Conservation (phyloP, 768 basidiomycete species). For the Exidia glandulosa region DNA sequence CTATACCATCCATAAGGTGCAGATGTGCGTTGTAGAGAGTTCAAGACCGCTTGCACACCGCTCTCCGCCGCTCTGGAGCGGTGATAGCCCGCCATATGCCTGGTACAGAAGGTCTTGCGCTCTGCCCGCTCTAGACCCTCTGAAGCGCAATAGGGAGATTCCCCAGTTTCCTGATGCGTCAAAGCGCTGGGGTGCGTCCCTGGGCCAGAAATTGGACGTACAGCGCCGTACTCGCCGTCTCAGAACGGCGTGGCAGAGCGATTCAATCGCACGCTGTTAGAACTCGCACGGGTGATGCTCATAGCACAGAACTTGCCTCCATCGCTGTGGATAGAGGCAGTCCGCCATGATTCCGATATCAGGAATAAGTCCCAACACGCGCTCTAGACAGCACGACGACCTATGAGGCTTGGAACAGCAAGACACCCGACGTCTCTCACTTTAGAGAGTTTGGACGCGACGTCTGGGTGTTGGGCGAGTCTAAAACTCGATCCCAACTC, state of each 20-base stretch:
- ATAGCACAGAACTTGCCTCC: conserved; percentile 9
- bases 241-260: conserved; percentile 24
- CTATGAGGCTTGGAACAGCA: conserved; percentile 6
- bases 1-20: too few relatives aligned
- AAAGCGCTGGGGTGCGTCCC: background rate
- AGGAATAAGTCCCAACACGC: conserved; percentile 13
- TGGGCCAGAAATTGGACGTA: conserved; percentile 11
- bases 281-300: conserved; percentile 23
- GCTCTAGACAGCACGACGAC: conserved; percentile 9
- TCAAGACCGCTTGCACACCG: too few relatives aligned
- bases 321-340: conserved; percentile 23
- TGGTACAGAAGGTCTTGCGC: too few relatives aligned
- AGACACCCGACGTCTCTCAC: conserved; percentile 7
- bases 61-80: too few relatives aligned
- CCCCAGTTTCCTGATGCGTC: background rate
- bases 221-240: conserved; percentile 17
- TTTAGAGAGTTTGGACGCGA: conserved; percentile 9
- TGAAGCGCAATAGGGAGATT: background rate
- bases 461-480: conserved; percentile 4
- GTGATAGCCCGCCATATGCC: too few relatives aligned
- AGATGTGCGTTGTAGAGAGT: too few relatives aligned
- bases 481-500: conserved; percentile 4
- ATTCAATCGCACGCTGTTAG: conserved; percentile 22
- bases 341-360: conserved; percentile 17
- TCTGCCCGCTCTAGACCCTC: too few relatives aligned